phyloP scores from a whole-genome alignment of 345 rosid genomes.

The Ricinus communis region DNA sequence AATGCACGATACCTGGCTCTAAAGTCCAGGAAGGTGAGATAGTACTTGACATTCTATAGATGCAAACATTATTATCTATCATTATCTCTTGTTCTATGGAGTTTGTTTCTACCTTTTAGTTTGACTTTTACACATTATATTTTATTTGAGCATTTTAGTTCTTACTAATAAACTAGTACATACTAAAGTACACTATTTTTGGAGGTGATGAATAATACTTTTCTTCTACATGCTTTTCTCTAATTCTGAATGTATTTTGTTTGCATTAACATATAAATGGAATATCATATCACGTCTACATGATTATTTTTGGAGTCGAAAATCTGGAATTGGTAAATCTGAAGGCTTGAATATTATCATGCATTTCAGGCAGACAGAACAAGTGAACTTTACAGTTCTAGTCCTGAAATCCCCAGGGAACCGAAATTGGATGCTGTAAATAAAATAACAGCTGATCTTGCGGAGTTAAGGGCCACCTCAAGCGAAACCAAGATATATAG shows the following conservation, averaged over 20 bases:
- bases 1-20: slow-evolving; percentile 84
- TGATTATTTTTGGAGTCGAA: not conserved
- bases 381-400: slow-evolving; percentile 33
- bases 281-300: not conserved
- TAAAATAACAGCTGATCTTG: slow-evolving; percentile 21
- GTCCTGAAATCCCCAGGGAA: slow-evolving; percentile 31
- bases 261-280: not conserved
- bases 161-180: not conserved
- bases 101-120: not conserved
- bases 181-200: not conserved
- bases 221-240: not conserved
- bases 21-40: slow-evolving; percentile 74
- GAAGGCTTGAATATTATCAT: not conserved
- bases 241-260: not conserved
- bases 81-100: not conserved
- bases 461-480: slow-evolving; percentile 27
- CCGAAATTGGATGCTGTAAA: slow-evolving; percentile 38
- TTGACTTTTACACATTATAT: not conserved
- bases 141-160: not conserved
- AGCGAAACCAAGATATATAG: slow-evolving; percentile 21
- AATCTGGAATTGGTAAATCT: not conserved
- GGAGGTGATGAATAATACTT: not conserved
- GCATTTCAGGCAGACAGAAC: slow-evolving; percentile 42
- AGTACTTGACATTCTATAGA: not conserved
- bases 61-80: not conserved